phyloP scores from a whole-genome alignment of 768 basidiomycete species.

The Suillus lakei region DNA sequence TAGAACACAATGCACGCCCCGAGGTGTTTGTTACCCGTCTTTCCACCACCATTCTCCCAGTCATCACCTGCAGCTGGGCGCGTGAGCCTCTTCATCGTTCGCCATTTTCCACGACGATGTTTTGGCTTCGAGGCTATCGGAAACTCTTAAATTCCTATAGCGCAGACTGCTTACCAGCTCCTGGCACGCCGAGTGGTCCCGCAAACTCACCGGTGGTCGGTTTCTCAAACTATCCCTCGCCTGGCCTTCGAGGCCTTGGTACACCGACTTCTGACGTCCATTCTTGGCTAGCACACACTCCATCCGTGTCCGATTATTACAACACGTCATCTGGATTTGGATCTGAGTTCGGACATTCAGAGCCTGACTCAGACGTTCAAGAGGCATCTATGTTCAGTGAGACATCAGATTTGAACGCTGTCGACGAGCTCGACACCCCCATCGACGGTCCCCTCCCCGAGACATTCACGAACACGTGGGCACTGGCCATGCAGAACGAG shows the following conservation, averaged over 20 bases:
- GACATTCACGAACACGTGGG: constrained; percentile 35
- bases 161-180: background rate
- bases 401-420: background rate
- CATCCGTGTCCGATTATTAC: background rate
- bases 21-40: constrained; percentile 45
- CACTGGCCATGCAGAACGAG: constrained; percentile 57
- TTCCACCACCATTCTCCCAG: constrained; percentile 39
- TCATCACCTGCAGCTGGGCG: constrained; percentile 63
- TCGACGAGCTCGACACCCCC: background rate
- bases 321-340: constrained; percentile 1
- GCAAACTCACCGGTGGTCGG: background rate
- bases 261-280: constrained; percentile 18
- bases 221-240: background rate
- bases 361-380: background rate
- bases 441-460: background rate
- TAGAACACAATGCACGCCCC: constrained; percentile 59
- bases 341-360: background rate
- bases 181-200: background rate
- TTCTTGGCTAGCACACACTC: constrained; percentile 11
- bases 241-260: background rate
- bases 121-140: background rate
- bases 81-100: constrained; percentile 55
- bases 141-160: background rate
- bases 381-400: background rate
- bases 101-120: constrained; percentile 42